phyloP scores from a whole-genome alignment of 805 yeast genomes.

The Kodamaea kaohsiungensis region DNA sequence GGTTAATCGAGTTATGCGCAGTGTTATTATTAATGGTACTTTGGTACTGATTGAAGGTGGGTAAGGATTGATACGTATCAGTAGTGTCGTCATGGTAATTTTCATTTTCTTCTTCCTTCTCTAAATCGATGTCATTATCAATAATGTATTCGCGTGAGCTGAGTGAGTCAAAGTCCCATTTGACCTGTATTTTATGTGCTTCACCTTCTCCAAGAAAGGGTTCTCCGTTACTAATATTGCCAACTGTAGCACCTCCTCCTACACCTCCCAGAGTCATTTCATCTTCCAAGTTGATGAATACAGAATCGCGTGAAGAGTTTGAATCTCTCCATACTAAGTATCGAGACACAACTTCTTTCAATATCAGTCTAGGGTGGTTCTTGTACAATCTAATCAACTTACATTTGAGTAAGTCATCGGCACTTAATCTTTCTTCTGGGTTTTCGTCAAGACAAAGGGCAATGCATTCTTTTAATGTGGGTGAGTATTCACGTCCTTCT shows the following conservation, averaged over 20 bases:
- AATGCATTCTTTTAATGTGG: slow-evolving; percentile 78
- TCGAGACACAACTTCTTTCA: slow-evolving; percentile 74
- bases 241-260: background rate
- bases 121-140: slow-evolving; percentile 61
- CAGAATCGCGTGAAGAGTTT: slow-evolving; percentile 54
- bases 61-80: slow-evolving; percentile 26
- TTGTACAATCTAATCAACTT: slow-evolving; percentile 69
- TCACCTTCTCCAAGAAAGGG: slow-evolving; percentile 13
- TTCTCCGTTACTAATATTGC: slow-evolving; percentile 1
- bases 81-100: slow-evolving; percentile 18
- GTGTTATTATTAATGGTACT: slow-evolving; percentile 1
- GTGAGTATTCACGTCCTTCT: slow-evolving; percentile 84
- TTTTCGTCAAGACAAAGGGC: slow-evolving; percentile 93
- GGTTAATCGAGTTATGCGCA: slow-evolving; percentile 15
- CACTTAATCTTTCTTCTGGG: slow-evolving; percentile 83
- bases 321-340: slow-evolving; percentile 77
- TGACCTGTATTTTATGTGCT: slow-evolving; percentile 43
- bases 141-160: slow-evolving; percentile 72
- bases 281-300: slow-evolving; percentile 30
- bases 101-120: slow-evolving; percentile 25
- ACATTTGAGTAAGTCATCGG: slow-evolving; percentile 78
- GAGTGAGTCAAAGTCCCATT: slow-evolving; percentile 90
- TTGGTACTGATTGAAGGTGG: slow-evolving; percentile 20
- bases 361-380: slow-evolving; percentile 54
- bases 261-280: slow-evolving; percentile 4